Base-by-base conservation (phyloP, 441 rosid genomes). In the Erodium texanum region DNA sequence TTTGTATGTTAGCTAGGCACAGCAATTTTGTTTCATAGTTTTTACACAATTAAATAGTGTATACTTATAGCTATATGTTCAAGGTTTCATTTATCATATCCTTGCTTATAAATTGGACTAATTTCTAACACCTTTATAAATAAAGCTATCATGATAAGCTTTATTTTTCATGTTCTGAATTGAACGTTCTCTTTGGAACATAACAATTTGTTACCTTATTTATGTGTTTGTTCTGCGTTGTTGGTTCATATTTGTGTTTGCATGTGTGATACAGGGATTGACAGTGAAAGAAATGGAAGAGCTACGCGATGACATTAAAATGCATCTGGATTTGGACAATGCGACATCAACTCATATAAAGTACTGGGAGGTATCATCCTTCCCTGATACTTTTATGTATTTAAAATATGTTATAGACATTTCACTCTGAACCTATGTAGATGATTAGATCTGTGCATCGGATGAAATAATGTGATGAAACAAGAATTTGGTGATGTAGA, bases 281-380 rank as follows among this genome's bases (percentile, higher is more conserved):
- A 84, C 92, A 2, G 93, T 82, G 58, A 93, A 86, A 71, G 97
- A 89, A 76, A 84, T 87, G 91, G 97, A 90, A 81, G 97, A 90
- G 76, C 96, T 93, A 68, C 90, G 75, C 18, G 98, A 84, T 77
- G 97, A 93, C 84, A 86, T 90, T 70, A 90, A 90, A 81, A 86
- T 93, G 97, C 90, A 90, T 82, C 75, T 93, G 54, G 97, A 90
- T 78, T 77, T 85, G 90, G 98, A 93, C 73, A 83, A 90, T 66
- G 81, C 78, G 71, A 89, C 97, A 64, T 84, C 85, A 65, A 89
- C 83, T 2, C 97, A 82, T 32, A 69, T 82, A 68, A 90, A 84
- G 67, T 93, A 84, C 69, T 90, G 98, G 97, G 95, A 90, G 96
- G 98, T 93, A 85, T 64, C 52, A 34, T 29, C 34, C 34, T 72